These are phyloP conservation scores for Limonium bicolor DNA, from an alignment of 148 eudicot genomes.

Conservation along the genomic window DNA sequence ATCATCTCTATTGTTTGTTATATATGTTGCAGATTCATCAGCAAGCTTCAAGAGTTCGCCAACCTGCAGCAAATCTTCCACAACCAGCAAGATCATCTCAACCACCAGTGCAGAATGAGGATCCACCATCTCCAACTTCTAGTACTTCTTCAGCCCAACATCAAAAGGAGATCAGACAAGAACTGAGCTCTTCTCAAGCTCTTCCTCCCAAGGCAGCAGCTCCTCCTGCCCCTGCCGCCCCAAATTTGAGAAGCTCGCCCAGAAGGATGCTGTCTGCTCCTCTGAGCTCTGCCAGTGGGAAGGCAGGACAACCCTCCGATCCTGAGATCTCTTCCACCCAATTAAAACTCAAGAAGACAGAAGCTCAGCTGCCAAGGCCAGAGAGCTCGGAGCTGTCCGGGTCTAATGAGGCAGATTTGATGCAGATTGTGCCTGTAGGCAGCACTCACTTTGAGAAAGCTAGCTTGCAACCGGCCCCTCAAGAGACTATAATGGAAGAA, in stretches of 20 bases:
- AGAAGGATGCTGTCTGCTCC: slow-evolving; percentile 9
- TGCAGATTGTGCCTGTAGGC: slow-evolving; percentile 22
- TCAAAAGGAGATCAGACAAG: slow-evolving; percentile 16
- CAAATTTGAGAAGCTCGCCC: slow-evolving; percentile 6
- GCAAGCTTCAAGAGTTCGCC: slow-evolving; percentile 16
- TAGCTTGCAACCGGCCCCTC: slow-evolving; percentile 18
- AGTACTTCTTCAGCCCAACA: slow-evolving; percentile 24
- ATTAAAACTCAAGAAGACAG: slow-evolving; percentile 14
- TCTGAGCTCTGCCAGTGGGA: slow-evolving; percentile 8
- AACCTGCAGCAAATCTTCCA: slow-evolving; percentile 25
- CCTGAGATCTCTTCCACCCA: slow-evolving; percentile 9
- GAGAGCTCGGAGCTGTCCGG: slow-evolving; percentile 14
- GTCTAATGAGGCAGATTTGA: slow-evolving; percentile 20
- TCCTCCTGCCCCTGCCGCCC: slow-evolving; percentile 18
- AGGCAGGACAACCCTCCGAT: slow-evolving; percentile 7
- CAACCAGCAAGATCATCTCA: slow-evolving; percentile 5
- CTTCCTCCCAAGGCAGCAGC: no score
- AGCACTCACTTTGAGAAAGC: slow-evolving; percentile 18
- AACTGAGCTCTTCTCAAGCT: slow-evolving; percentile 13
- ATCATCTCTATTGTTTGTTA: not conserved
- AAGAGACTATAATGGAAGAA: slow-evolving; percentile 52
- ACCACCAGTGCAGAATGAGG: slow-evolving; percentile 16
- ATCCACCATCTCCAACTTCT: slow-evolving; percentile 49
- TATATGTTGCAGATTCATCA: slow-evolving; percentile 34
- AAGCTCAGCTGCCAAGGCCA: slow-evolving; percentile 13